phyloP scores from a whole-genome alignment of 768 basidiomycete genomes.

The Dendrothele bispora region DNA sequence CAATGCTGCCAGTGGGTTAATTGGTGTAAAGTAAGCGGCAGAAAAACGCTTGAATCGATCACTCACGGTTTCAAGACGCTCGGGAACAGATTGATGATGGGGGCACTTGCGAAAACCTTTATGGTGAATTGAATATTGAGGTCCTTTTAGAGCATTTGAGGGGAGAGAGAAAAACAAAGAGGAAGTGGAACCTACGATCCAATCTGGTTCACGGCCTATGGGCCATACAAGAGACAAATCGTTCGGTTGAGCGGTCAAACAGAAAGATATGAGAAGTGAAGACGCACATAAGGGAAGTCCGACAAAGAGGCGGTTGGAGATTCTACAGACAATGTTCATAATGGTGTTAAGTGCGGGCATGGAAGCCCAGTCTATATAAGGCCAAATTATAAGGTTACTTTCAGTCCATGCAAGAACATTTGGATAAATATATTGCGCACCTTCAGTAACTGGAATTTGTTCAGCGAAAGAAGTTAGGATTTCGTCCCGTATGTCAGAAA shows the following conservation, averaged over 20 bases:
- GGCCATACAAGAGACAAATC: too few relatives aligned
- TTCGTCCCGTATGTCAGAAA: constrained; percentile 11
- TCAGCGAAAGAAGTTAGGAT: constrained; percentile 8
- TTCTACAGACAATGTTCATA: constrained; percentile 8
- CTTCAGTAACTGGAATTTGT: constrained; percentile 7
- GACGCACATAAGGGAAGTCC: constrained; percentile 12
- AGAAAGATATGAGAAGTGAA: too few relatives aligned
- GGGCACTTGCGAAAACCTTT: constrained; percentile 24
- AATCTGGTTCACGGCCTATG: not conserved
- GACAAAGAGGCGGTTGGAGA: constrained; percentile 10
- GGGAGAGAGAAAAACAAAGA: too few relatives aligned
- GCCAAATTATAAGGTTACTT: not conserved
- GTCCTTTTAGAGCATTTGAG: too few relatives aligned
- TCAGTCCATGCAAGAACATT: not conserved
- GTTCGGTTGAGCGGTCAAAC: too few relatives aligned
- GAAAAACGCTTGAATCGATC: not conserved
- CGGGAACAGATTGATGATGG: constrained; percentile 33
- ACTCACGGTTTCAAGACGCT: constrained; percentile 38
- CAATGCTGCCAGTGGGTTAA: not conserved
- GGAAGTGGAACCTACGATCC: too few relatives aligned
- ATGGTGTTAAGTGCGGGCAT: constrained; percentile 4
- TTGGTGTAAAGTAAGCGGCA: not conserved
- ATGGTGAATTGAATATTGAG: constrained; percentile 22
- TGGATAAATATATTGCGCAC: not conserved
- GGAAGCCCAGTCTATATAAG: constrained; percentile 7